Base-by-base conservation (phyloP, 208 protist genomes). In the Trypanosoma boissoni region DNA sequence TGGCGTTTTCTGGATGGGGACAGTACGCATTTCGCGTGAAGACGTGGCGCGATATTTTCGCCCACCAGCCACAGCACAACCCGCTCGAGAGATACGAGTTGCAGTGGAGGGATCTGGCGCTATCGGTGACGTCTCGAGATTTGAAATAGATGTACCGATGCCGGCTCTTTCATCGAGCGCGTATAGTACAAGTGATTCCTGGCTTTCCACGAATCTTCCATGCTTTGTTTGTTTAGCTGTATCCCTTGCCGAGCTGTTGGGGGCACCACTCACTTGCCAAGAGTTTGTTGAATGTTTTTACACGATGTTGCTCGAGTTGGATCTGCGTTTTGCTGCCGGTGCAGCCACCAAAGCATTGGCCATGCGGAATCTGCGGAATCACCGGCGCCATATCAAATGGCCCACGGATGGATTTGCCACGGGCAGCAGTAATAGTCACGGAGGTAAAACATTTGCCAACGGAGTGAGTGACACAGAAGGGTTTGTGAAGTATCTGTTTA, bases 1-100 rank as follows among this genome's bases (percentile, higher is more conserved):
- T 44, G 86, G 78, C 7, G 65, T 64, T 16, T 65, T 92, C 41
- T 92, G 86, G 82, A 92, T 92, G 86, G 86, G 83, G 26, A 79
- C 70, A 0, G 63, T 90, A 4, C 74, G 70, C 12, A 65, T 90
- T 6, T 69, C 80, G 37, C 46, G 56, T 20, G 7, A 31, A 26
- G 62, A 62, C 67, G 55, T 65, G 48, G 39, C 59, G 67, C 42
- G 21, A 16, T 62, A 41, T 39, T 72, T 68, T 45, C 44, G 32
- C 8, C 23, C 10, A 14, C n/a, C n/a, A n/a, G n/a, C n/a, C n/a
- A n/a, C n/a, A n/a, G n/a, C n/a, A n/a, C n/a, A n/a, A n/a, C n/a
- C n/a, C n/a, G n/a, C n/a, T n/a, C n/a, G n/a, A n/a, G n/a, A n/a
- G n/a, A n/a, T n/a, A n/a, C n/a, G n/a, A n/a, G n/a, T n/a, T n/a